Conservation (phyloP, 495 filamentous ascomycete genomes). For the Friedmanniomyces endolithicus region DNA sequence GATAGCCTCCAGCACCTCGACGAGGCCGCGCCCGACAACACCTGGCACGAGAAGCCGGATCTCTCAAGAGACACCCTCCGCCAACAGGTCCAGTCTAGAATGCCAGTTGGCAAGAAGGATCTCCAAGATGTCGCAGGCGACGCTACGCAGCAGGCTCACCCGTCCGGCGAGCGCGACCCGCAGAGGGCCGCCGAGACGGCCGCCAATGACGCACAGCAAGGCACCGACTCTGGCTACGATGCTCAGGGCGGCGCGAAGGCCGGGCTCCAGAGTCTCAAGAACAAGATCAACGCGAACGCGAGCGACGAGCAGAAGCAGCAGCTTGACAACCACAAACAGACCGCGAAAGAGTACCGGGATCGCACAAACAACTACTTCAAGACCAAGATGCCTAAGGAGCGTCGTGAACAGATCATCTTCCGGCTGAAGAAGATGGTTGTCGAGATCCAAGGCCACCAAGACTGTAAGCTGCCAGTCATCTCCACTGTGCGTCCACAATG, state of each 20-base stretch:
- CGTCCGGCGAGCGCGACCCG: conserved; percentile 39
- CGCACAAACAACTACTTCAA: conserved; percentile 54
- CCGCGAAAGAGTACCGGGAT: conserved; percentile 41
- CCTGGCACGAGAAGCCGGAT: conserved; percentile 84
- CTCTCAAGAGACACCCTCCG: conserved; percentile 59
- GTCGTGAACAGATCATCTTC: conserved; percentile 84
- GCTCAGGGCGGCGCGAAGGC: conserved; percentile 37
- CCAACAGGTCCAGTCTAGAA: conserved; percentile 47
- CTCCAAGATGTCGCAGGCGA: conserved; percentile 33
- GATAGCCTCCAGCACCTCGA: conserved; percentile 71
- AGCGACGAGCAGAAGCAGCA: conserved; percentile 51
- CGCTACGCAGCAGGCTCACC: conserved; percentile 42
- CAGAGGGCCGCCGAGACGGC: conserved; percentile 34
- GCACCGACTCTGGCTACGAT: conserved; percentile 41
- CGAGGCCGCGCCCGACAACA: conserved; percentile 70
- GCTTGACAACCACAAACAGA: conserved; percentile 38
- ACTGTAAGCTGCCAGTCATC: conserved; percentile 41
- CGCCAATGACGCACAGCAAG: conserved; percentile 36
- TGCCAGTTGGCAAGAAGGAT: conserved; percentile 41
- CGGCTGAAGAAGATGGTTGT: conserved; percentile 96
- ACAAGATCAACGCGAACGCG: conserved; percentile 39
- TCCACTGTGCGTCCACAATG: not conserved
- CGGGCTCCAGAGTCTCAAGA: conserved; percentile 40
- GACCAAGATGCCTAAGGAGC: conserved; percentile 81
- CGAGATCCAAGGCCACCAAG: conserved; percentile 85